Base-by-base conservation (phyloP, 169 alveolate species). In the Perkinsus chesapeaki region DNA sequence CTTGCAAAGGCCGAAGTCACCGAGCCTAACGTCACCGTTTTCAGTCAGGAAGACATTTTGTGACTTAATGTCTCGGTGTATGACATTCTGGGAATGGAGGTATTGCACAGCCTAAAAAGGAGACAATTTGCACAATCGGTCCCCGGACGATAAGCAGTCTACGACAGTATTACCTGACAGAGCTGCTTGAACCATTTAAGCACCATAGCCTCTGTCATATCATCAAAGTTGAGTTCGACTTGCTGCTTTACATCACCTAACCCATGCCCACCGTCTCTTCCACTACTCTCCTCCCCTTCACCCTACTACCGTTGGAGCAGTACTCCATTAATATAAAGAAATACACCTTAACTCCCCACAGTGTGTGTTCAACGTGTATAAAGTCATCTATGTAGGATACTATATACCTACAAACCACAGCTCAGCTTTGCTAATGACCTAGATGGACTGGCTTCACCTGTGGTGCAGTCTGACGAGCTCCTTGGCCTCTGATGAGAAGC, bases 311-410 rank as follows among this genome's bases (percentile, higher is more conserved):
- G 27, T 23, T 60, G 3, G 95, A 73, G 73, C 95, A 93, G 82
- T 39, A 93, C 73, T 93, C 95, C 95, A 93, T 93, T 48, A 93
- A 39, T n/a, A 93, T 39, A 92, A 93, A 91, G 47, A 73, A 91
- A 36, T 73, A 43, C 39, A 91, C 91, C 34, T 92, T 92, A 31
- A 91, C 93, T 23, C 48, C 31, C n/a, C 95, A 93, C 73, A 91
- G 92, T 31, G 92, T 39, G 48, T 73, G 39, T 39, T 91, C 93
- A 39, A 39, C 39, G 93, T 93, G 95, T 3, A 93, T 93, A 39
- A 93, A 93, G 93, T 93, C 95, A 0, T 73, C 91, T 20, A 60
- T 93, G 91, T 93, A 93, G 73, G 93, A 92, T 27, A 93, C 95
- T 39, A 82, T 39, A 82, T 82, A 27, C 48, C 48, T 39, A 48